These are phyloP conservation scores for Lasiodiplodia sp. DNA, from an alignment of 2,329 filamentous ascomycete species.

Conservation along the genomic window DNA sequence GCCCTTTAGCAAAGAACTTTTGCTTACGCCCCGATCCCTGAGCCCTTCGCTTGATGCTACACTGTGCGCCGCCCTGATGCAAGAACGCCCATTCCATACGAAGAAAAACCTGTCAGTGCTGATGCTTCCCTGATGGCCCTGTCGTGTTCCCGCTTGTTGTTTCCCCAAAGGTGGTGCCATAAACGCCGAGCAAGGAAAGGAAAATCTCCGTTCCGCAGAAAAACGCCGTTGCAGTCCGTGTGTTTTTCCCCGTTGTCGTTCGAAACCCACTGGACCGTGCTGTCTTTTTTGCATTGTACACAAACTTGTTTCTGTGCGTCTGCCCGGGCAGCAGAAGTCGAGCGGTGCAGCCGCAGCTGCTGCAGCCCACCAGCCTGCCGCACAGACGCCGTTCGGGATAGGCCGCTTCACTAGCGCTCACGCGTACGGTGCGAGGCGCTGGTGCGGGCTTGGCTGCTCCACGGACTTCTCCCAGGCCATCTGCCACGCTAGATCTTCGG, in stretches of 20 bases:
- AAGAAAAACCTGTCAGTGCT: not conserved
- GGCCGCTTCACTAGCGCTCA: conserved; percentile 15
- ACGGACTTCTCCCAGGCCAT: conserved; percentile 13
- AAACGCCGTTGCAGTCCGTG: not conserved
- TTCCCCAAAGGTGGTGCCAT: not conserved
- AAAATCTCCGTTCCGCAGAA: not conserved
- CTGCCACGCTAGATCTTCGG: conserved; percentile 4
- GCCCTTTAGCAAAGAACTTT: not conserved
- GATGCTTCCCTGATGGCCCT: not conserved
- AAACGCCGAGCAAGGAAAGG: not conserved
- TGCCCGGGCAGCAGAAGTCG: not conserved
- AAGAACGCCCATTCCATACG: conserved; percentile 4
- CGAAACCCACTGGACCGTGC: not conserved
- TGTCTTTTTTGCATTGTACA: not conserved
- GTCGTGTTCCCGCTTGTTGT: not conserved
- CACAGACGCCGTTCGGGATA: not conserved
- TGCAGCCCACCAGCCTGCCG: not conserved
- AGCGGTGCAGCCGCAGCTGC: not conserved
- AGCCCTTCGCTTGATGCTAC: not conserved
- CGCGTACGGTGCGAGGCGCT: conserved; percentile 27
- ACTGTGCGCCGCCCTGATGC: not conserved
- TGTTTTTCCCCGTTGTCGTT: not conserved
- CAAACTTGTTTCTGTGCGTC: not conserved
- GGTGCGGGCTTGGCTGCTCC: conserved; percentile 25
- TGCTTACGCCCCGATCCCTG: conserved; percentile 3